Conservation (phyloP, 495 filamentous ascomycete genomes). For the Eremomyces bilateralis region DNA sequence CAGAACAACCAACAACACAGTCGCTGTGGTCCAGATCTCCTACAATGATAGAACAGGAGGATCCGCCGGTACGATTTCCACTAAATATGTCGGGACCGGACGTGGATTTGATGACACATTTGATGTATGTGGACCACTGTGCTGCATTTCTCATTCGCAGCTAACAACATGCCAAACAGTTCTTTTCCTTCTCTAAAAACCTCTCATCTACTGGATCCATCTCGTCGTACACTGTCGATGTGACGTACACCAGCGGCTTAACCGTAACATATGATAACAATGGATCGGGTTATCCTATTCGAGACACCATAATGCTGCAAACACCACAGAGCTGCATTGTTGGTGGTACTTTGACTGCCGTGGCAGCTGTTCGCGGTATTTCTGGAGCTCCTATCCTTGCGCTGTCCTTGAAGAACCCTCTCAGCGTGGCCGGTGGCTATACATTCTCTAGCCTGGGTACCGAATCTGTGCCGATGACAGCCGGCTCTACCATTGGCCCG, state of each 20-base stretch:
- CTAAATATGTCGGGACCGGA: conserved; percentile 24
- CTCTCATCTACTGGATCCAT: conserved; percentile 17
- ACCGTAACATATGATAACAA: conserved; percentile 18
- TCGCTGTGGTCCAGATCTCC: conserved; percentile 17
- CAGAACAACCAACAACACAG: conserved; percentile 16
- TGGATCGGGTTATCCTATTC: conserved; percentile 18
- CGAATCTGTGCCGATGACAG: conserved; percentile 23
- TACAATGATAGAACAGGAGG: conserved; percentile 18
- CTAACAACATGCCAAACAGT: conserved; percentile 10
- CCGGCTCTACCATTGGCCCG: conserved; percentile 26
- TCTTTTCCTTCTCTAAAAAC: conserved; percentile 17
- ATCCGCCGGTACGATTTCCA: conserved; percentile 23
- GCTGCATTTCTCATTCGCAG: background rate
- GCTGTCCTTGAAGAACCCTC: conserved; percentile 28
- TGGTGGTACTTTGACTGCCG: conserved; percentile 14
- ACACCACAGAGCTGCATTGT: conserved; percentile 19
- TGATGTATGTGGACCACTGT: conserved; percentile 17
- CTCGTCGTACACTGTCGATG: conserved; percentile 19
- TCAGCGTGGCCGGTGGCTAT: conserved; percentile 13
- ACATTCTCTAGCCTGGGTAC: conserved; percentile 26
- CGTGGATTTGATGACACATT: conserved; percentile 38
- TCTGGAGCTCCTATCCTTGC: conserved; percentile 19
- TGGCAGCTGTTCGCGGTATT: conserved; percentile 22
- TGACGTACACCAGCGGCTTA: conserved; percentile 11
- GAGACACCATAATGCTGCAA: conserved; percentile 20